Conservation (phyloP, 2,329 filamentous ascomycete species). For the Monilinia polystroma region DNA sequence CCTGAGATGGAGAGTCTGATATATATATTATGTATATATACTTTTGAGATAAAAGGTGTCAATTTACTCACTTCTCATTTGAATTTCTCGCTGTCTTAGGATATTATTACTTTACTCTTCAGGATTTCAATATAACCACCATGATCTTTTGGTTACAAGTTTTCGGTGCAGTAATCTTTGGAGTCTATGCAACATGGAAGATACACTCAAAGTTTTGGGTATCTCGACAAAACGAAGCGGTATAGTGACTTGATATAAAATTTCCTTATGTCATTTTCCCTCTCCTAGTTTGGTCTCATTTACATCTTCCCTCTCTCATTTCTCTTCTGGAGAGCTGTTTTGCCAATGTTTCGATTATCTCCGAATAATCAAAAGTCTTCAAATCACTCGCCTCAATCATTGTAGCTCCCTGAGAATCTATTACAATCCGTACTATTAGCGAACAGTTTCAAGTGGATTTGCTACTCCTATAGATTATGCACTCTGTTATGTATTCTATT, state of each 20-base stretch:
- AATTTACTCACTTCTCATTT: not conserved
- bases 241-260: not conserved
- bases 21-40: not conserved
- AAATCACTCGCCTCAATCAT: not conserved
- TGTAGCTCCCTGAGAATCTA: not conserved
- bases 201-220: not conserved
- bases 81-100: not conserved
- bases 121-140: not conserved
- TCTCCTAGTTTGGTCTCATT: not conserved
- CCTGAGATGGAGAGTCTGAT: slow-evolving; percentile 8
- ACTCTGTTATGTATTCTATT: not conserved
- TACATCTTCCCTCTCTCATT: not conserved
- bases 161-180: not conserved
- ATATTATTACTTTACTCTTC: not conserved
- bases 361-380: not conserved
- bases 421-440: not conserved
- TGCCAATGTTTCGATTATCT: too few species aligned
- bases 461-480: not conserved
- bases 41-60: not conserved
- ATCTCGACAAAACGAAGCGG: not conserved
- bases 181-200: slow-evolving; percentile 5
- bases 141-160: slow-evolving; percentile 14
- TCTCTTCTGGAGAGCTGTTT: too few species aligned
- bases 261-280: too few species aligned
- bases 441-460: not conserved